Evolutionary conservation across 352 stramenopile genomes (phyloP), one percentile per base, ranked within the genome.

Genomic region (Phytopythium mirpurense): DNA sequence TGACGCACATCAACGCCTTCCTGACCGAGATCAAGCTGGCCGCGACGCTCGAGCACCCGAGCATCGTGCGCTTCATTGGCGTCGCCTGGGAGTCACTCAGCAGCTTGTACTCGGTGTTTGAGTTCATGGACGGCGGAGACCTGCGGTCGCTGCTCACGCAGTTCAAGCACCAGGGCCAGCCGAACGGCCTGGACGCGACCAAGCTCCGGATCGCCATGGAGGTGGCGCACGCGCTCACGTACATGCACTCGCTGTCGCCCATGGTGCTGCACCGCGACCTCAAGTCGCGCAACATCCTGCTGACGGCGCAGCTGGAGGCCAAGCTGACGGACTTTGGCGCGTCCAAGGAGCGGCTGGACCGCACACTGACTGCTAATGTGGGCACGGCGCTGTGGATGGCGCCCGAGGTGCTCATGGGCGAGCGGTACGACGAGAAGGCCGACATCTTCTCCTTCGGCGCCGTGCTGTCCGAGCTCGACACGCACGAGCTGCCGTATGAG

Each of bases 281-380:
- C 44, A 87, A 87, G 59, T 83, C 67, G 2, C 76, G 72, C 54
- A 88, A 86, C 62, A 75, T 86, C 51, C 62, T 88, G 31, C 52
- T 88, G 6, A 70, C 56, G 19, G 29, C 24, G 23, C 63, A 62
- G 14, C 42, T 74, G 4, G 59, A 76, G 21, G 71, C 71, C 9
- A 74, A 69, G 36, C 47, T 85, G 26, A 79, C 72, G 14, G 74
- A 83, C 63, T 86, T 86, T 70, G 71, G 71, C 6, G 50, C 60
- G 10, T 72, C 68, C n/a, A 45, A 60, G 3, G 44, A 56, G 9
- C 19, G 43, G 15, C 48, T 56, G 2, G 57, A 68, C 45, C 43
- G 45, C 11, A 73, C 63, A 5, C 62, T 75, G 63, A 75, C 67
- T 14, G 64, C 63, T 0, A 63, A 60, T 18, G 63, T 74, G 12